These are phyloP conservation scores for Mortierella claussenii DNA, from an alignment of 192 early-diverging fungal species.

Conservation along the genomic window DNA sequence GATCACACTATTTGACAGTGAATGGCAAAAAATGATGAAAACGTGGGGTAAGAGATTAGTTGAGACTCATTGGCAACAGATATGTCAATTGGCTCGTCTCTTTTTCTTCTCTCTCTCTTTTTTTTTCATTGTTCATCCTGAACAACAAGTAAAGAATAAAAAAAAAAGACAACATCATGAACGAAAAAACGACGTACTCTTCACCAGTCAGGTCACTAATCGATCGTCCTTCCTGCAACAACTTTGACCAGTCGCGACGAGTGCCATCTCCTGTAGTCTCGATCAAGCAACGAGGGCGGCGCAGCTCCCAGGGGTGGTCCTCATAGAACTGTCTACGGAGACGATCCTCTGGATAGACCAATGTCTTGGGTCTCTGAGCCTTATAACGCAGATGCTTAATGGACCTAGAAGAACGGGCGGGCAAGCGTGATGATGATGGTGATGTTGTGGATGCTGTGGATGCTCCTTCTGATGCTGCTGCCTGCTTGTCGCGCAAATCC, in stretches of 20 bases:
- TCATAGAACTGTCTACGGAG: slow-evolving; percentile 88
- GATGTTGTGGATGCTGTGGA: neutral
- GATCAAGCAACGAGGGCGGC: slow-evolving; percentile 74
- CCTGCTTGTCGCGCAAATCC: neutral
- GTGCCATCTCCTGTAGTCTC: slow-evolving; percentile 69
- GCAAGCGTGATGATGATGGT: slow-evolving; percentile 10
- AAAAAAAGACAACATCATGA: no score
- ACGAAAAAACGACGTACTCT: slow-evolving; percentile 67
- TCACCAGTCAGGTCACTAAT: slow-evolving; percentile 80
- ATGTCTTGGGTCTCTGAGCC: slow-evolving; percentile 71
- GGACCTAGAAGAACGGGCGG: slow-evolving; percentile 46
- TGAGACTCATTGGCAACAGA: no score
- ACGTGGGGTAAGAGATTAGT: no score
- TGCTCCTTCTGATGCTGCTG: slow-evolving; percentile 6
- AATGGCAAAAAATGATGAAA: slow-evolving; percentile 1
- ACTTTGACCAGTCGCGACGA: slow-evolving; percentile 63
- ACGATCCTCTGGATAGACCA: slow-evolving; percentile 90
- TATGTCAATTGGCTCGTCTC: no score
- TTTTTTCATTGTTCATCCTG: no score
- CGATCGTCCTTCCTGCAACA: slow-evolving; percentile 61
- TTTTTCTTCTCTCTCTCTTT: no score
- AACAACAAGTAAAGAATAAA: no score
- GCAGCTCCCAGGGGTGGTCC: slow-evolving; percentile 93
- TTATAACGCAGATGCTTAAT: slow-evolving; percentile 69
- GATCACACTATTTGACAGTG: slow-evolving; percentile 79